Conservation (phyloP, 176 grass and related monocot genomes). For the Paspalum vaginatum region DNA sequence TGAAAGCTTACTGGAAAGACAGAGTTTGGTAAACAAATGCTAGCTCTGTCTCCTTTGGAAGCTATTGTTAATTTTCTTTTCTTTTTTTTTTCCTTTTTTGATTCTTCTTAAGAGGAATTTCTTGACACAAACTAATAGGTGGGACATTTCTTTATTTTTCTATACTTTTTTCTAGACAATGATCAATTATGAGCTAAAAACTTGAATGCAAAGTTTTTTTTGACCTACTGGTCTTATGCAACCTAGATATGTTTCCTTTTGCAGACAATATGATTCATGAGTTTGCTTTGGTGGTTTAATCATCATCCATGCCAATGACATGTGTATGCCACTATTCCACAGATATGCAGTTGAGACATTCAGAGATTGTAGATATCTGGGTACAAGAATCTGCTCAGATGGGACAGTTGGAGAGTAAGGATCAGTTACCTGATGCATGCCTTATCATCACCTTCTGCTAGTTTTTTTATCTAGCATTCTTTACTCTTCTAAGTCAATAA, state of each 20-base stretch:
- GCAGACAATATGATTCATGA: not conserved
- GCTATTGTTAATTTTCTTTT: too few relatives aligned
- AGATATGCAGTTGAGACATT: conserved; percentile 89
- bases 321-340: conserved; percentile 25
- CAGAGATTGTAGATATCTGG: conserved; percentile 83
- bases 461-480: conserved; percentile 22
- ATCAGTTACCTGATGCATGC: conserved; percentile 19
- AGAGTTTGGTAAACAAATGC: not conserved
- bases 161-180: not conserved
- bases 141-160: too few relatives aligned
- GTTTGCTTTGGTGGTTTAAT: not conserved
- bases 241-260: not conserved
- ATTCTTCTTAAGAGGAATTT: too few relatives aligned
- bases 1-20: not conserved
- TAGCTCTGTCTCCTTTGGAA: not conserved
- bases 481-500: conserved; percentile 26
- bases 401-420: conserved; percentile 95
- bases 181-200: conserved; percentile 6
- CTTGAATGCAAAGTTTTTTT: not conserved
- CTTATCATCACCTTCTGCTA: conserved; percentile 10
- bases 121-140: too few relatives aligned
- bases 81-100: too few relatives aligned
- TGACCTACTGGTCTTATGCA: not conserved
- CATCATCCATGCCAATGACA: conserved; percentile 3
- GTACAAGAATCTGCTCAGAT: conserved; percentile 75